Conservation (phyloP, 768 basidiomycete genomes). For the Rubroboletus satanas region DNA sequence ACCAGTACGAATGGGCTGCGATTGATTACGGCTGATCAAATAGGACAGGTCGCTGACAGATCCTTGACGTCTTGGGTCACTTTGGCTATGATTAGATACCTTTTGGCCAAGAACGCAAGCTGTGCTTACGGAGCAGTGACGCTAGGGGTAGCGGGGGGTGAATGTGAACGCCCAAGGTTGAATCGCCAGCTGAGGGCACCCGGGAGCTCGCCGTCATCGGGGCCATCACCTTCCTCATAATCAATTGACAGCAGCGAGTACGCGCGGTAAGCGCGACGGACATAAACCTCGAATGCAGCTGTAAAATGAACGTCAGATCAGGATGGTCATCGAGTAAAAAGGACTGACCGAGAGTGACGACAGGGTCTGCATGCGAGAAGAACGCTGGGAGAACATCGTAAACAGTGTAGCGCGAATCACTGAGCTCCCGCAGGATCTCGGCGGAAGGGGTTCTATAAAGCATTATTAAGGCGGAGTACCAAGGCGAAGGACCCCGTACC, state of each 20-base stretch:
- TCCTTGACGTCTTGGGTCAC: constrained; percentile 72
- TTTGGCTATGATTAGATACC: constrained; percentile 22
- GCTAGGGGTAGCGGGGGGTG: constrained; percentile 79
- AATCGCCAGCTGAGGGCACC: constrained; percentile 90
- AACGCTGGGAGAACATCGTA: constrained; percentile 96
- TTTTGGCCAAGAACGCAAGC: neutral
- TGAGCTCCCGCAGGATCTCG: constrained; percentile 87
- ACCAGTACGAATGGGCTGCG: constrained; percentile 87
- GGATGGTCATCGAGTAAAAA: neutral
- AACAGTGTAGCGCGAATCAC: constrained; percentile 94
- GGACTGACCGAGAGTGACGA: constrained; percentile 73
- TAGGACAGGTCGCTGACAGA: constrained; percentile 96
- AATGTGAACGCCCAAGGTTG: constrained; percentile 86
- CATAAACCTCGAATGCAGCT: constrained; percentile 96
- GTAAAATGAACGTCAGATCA: constrained; percentile 1
- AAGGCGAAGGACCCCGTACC: constrained; percentile 36
- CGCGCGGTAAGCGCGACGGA: constrained; percentile 92
- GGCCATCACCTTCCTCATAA: constrained; percentile 87
- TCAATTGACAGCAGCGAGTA: constrained; percentile 90
- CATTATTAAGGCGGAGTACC: neutral
- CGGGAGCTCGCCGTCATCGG: constrained; percentile 80
- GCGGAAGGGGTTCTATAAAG: constrained; percentile 66
- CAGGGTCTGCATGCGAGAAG: constrained; percentile 83
- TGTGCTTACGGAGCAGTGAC: constrained; percentile 37
- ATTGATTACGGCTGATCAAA: constrained; percentile 80